Evolutionary conservation across 2,329 filamentous ascomycete species (phyloP).

Genomic region (Pseudogymnoascus sp.): DNA sequence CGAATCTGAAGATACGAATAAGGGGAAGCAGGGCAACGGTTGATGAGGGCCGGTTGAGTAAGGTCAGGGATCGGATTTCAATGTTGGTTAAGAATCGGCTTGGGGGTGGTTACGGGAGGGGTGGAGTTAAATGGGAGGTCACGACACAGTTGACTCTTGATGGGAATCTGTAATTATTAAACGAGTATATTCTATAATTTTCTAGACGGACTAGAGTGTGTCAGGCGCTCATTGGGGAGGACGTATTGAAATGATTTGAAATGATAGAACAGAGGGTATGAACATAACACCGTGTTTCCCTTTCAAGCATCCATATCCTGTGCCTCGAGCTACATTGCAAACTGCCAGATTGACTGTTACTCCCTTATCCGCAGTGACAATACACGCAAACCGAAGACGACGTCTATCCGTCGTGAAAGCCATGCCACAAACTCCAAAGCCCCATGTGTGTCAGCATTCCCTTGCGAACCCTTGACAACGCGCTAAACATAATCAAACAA

Average conservation of each 20-base stretch:
- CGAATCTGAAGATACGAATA: slow-evolving; percentile 76
- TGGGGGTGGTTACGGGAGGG: slow-evolving; percentile 77
- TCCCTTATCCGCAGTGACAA: background rate
- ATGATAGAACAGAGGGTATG: slow-evolving; percentile 5
- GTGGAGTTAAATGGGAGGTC: slow-evolving; percentile 84
- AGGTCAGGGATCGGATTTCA: slow-evolving; percentile 66
- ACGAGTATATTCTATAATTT: slow-evolving; percentile 1
- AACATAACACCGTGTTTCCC: background rate
- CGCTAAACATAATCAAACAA: slow-evolving; percentile 8
- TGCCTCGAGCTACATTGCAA: background rate
- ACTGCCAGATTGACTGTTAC: slow-evolving; percentile 1
- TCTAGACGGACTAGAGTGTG: background rate
- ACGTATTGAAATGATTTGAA: slow-evolving; percentile 1
- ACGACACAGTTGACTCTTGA: slow-evolving; percentile 60
- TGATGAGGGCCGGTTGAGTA: slow-evolving; percentile 62
- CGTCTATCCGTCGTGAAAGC: background rate
- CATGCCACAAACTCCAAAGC: background rate
- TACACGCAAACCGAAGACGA: slow-evolving; percentile 1
- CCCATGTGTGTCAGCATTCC: background rate
- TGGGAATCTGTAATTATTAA: slow-evolving; percentile 10
- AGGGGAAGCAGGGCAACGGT: slow-evolving; percentile 46
- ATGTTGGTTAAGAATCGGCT: slow-evolving; percentile 77
- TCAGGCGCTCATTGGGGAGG: background rate
- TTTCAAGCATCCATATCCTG: background rate
- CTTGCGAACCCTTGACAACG: background rate